Base-by-base conservation (phyloP, 805 yeast species). In the Hanseniaspora meyeri region DNA sequence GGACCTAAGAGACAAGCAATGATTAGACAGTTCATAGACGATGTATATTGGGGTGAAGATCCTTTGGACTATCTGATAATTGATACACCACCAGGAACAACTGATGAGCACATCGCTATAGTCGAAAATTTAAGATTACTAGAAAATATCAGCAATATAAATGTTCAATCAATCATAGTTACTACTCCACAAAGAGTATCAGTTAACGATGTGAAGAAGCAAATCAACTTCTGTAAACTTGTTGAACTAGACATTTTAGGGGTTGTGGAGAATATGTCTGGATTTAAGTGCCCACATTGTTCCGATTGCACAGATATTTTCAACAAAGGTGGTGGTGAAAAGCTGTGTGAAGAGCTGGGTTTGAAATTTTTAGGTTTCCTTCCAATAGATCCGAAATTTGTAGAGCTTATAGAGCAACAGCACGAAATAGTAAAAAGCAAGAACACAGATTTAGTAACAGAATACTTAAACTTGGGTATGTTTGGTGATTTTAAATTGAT, bases 1-100 rank as follows among this genome's bases (percentile, higher is more conserved):
- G 99, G 99, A 0, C 98, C 99, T 2, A 89, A 91, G 70, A 93
- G 95, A 66, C 90, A 97, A 0, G 96, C 97, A 14, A 93, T 93
- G 97, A 86, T 93, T 39, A 78, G 90, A 59, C 99, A 93, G 70
- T 91, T 93, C 66, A 73, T 95, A 43, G 79, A 80, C 59, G 97
- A 93, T 66, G 96, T 91, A 1, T 79, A 79, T 32, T 93, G 99
- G 99, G 96, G 88, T 0, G 72, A 77, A 31, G 80, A 87, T 57
- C 52, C 51, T 19, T 81, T 83, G 63, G 72, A 69, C 45, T 91
- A 86, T 65, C 70, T 91, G 57, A 70, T 93, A 36, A 89, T 93
- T 6, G 99, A 93, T 67, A 93, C 99, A 0, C 99, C 99, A 0
- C 99, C 99, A 0, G 99, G 99, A 0, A 93, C 99, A 0, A 85